A percentile compares a stretch with the other conserved stretches of the same genome.
These are phyloP conservation scores for Leptographium flavum DNA, from an alignment of 2,329 filamentous ascomycete genomes.

Conservation along the genomic window DNA sequence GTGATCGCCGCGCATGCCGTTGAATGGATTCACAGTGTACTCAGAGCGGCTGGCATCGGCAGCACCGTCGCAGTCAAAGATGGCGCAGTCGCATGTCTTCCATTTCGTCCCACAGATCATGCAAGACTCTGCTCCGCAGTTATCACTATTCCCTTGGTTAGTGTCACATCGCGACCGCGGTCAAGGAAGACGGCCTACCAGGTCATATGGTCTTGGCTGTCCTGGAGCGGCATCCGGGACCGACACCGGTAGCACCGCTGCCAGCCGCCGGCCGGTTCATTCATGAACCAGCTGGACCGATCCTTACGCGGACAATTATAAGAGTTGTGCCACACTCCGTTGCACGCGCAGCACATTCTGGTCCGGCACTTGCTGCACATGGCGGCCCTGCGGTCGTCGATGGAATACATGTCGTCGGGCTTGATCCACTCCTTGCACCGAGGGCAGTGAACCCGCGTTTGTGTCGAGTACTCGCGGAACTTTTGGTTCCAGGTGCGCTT, in stretches of 20 bases:
- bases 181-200: conserved; percentile 41
- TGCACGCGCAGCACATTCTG: conserved; percentile 62
- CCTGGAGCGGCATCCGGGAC: conserved; percentile 60
- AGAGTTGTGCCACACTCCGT: conserved; percentile 56
- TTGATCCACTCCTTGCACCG: conserved; percentile 71
- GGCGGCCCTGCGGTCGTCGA: conserved; percentile 48
- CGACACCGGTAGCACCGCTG: conserved; percentile 63
- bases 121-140: conserved; percentile 73
- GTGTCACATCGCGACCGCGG: background rate
- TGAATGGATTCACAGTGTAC: conserved; percentile 32
- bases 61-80: conserved; percentile 53
- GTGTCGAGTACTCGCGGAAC: conserved; percentile 60
- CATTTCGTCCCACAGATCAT: conserved; percentile 72
- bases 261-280: conserved; percentile 55
- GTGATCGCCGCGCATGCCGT: conserved; percentile 20
- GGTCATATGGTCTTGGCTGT: conserved; percentile 80
- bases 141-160: conserved; percentile 24
- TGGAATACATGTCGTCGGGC: conserved; percentile 50
- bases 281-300: conserved; percentile 47
- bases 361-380: conserved; percentile 58
- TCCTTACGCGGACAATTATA: conserved; percentile 59
- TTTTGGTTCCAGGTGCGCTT: conserved; percentile 71
- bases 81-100: conserved; percentile 72
- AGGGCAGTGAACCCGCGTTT: conserved; percentile 67
- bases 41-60: conserved; percentile 39